These are phyloP conservation scores for Aureobasidium leucospermi DNA, from an alignment of 2,329 filamentous ascomycete species.

Conservation along the genomic window DNA sequence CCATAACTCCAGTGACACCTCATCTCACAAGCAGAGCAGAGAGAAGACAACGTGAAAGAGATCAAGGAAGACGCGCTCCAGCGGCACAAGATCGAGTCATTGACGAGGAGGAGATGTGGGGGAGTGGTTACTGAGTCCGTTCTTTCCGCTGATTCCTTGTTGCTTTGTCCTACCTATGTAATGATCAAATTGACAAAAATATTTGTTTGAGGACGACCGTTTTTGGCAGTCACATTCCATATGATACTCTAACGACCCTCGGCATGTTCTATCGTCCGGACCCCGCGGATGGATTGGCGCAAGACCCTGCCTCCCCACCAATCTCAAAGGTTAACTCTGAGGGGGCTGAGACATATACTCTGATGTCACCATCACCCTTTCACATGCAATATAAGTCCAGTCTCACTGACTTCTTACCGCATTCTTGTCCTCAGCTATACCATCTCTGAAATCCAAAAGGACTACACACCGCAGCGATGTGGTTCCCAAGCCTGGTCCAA, in stretches of 20 bases:
- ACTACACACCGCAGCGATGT: background rate
- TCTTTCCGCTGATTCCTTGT: background rate
- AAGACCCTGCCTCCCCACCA: background rate
- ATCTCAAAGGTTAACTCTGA: background rate
- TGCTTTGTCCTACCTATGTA: too few species aligned
- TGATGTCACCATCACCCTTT: background rate
- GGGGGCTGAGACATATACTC: background rate
- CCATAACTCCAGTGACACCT: slow-evolving; percentile 69
- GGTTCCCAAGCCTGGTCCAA: slow-evolving; percentile 4
- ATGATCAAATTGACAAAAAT: background rate
- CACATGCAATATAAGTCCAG: background rate
- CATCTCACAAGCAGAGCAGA: slow-evolving; percentile 64
- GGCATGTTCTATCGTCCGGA: background rate
- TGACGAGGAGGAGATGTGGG: slow-evolving; percentile 58
- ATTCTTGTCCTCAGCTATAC: too few species aligned
- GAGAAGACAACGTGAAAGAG: slow-evolving; percentile 59
- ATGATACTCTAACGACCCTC: background rate
- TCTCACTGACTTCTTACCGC: background rate
- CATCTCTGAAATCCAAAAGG: too few species aligned
- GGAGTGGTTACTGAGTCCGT: slow-evolving; percentile 19
- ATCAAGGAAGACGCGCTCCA: slow-evolving; percentile 57
- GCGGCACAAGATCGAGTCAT: slow-evolving; percentile 46
- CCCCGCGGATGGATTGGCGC: background rate
- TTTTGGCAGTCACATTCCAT: background rate
- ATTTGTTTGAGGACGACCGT: background rate